Conservation (phyloP, 805 yeast genomes). For the Babjeviella inositovora region DNA sequence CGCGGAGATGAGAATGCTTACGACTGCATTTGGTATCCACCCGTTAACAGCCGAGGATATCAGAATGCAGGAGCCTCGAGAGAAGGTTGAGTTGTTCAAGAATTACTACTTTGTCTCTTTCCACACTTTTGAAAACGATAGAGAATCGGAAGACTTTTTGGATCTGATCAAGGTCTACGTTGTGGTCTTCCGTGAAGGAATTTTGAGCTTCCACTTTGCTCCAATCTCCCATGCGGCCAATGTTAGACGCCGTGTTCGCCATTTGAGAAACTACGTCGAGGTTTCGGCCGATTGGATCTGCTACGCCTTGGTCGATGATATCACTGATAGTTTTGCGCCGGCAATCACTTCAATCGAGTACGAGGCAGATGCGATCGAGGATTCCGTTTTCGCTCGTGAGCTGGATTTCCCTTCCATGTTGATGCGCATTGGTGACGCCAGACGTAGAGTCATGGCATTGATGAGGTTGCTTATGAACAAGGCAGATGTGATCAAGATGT, state of each 20-base stretch:
- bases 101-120: conserved; percentile 90
- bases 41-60: conserved; percentile 98
- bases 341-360: conserved; percentile 63
- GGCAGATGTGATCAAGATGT: conserved; percentile 93
- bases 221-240: conserved; percentile 47
- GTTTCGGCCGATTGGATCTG: conserved; percentile 75
- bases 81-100: conserved; percentile 85
- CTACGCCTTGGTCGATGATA: conserved; percentile 71
- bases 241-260: conserved; percentile 72
- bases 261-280: conserved; percentile 60
- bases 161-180: conserved; percentile 68
- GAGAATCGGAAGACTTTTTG: conserved; percentile 65
- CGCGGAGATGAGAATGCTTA: conserved; percentile 79
- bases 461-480: conserved; percentile 83
- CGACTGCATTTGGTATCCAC: conserved; percentile 93
- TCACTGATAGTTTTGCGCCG: conserved; percentile 75
- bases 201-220: conserved; percentile 41
- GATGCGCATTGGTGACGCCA: conserved; percentile 71
- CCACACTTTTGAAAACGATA: conserved; percentile 86
- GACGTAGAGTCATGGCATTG: conserved; percentile 84
- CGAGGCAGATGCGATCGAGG: conserved; percentile 74
- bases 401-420: conserved; percentile 66
- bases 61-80: conserved; percentile 91
- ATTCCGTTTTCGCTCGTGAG: conserved; percentile 71
- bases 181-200: conserved; percentile 44